Evolutionary conservation across 805 yeast genomes (phyloP).

Genomic region (Kazachstania psychrophila): DNA sequence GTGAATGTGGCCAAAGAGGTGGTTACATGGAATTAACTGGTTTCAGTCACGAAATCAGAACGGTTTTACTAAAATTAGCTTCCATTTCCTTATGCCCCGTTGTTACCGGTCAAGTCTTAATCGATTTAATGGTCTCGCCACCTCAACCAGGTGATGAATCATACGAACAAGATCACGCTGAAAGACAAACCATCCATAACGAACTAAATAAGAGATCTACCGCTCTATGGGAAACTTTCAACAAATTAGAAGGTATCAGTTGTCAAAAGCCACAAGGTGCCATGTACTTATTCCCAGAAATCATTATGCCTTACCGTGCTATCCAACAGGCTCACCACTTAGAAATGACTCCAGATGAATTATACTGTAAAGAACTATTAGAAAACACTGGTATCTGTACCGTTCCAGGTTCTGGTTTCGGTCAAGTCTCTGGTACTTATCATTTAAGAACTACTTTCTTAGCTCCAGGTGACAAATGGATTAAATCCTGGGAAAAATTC

Average conservation of each 20-base stretch:
- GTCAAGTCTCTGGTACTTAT: conserved; percentile 80
- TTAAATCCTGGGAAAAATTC: conserved; percentile 66
- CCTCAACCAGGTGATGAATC: conserved; percentile 74
- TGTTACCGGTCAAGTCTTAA: conserved; percentile 87
- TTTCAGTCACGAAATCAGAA: conserved; percentile 58
- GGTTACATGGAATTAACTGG: conserved; percentile 95
- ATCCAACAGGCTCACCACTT: conserved; percentile 47
- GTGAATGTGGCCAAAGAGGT: conserved; percentile 99
- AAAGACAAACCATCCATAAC: conserved; percentile 51
- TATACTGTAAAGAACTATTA: conserved; percentile 75
- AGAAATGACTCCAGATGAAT: conserved; percentile 67
- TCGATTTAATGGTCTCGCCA: conserved; percentile 90
- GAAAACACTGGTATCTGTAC: conserved; percentile 92
- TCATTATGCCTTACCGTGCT: conserved; percentile 57
- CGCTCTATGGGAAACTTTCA: conserved; percentile 59
- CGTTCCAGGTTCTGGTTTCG: conserved; percentile 96
- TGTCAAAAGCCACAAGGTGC: conserved; percentile 95
- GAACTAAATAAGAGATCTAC: conserved; percentile 57
- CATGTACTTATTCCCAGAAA: conserved; percentile 87
- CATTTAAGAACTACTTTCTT: conserved; percentile 95
- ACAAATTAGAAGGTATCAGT: conserved; percentile 65
- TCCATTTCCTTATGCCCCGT: conserved; percentile 90
- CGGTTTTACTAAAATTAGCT: conserved; percentile 72
- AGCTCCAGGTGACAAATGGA: conserved; percentile 92
- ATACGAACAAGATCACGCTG: conserved; percentile 54